Base-by-base conservation (phyloP, 345 rosid genomes). In the Eucalyptus cloeziana region DNA sequence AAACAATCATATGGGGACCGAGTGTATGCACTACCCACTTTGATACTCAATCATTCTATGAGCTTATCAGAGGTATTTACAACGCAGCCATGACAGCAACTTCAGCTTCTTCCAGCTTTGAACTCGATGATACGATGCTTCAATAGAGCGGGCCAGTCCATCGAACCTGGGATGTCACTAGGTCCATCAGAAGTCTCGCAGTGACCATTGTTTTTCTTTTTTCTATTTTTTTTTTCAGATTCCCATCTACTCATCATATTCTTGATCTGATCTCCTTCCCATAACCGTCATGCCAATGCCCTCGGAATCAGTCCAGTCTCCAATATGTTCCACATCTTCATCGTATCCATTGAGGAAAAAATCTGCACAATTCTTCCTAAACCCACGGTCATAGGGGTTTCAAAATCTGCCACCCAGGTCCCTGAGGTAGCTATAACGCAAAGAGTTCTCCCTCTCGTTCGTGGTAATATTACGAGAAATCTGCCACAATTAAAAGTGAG, bases 391-490 rank as follows among this genome's bases (percentile, higher is more conserved):
- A 52, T 94, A 97, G 10, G 98, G 97, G 90, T 97, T 97, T 91
- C 98, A 93, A 92, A 97, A 96, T 87, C 92, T 94, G 89, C 98
- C 99, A 40, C 94, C 93, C 14, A 94, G 93, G 86, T 96, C 97
- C 92, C 94, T 95, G 13, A 97, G 95, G 95, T 97, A 96, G 93
- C 95, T 95, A 90, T 96, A 96, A 27, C 99, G 97, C 92, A 94
- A 79, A 40, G 91, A 92, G 52, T 97, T 96, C 67, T 96, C 99
- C 97, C 95, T 96, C 93, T 97, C 99, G 79, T 97, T 97, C 17
- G 99, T 95, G 88, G 99, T 97, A 92, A 97, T 94, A 89, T 97
- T 97, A 89, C 96, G 95, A 86, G 98, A 94, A 90, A 97, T 97
- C 99, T 97, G 91, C 85, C 49, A 8, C n/a, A 43, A 52, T 69